These are phyloP conservation scores for Alisma plantagoaquatica DNA, from an alignment of 106 monocot genomes.

Conservation along the genomic window DNA sequence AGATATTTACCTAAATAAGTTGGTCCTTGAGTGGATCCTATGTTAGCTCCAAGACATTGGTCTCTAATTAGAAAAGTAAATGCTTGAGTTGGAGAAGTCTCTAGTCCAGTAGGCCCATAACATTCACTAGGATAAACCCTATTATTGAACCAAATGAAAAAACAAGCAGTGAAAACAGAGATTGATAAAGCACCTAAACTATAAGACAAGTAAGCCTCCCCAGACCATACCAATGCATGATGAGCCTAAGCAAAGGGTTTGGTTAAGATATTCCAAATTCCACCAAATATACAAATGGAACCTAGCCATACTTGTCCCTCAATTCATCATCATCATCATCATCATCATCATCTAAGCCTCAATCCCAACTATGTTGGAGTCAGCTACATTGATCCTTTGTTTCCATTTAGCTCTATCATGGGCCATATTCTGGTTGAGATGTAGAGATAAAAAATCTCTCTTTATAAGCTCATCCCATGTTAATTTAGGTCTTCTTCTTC, in stretches of 20 bases:
- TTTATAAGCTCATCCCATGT: too few species aligned
- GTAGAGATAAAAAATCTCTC: too few species aligned
- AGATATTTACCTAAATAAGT: constrained; percentile 6
- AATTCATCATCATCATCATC: background rate
- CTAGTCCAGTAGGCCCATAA: constrained; percentile 4
- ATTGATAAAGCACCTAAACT: background rate
- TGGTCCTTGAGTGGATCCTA: constrained; percentile 1
- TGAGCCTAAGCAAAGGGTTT: background rate
- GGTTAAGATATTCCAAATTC: background rate
- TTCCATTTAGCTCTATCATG: too few species aligned
- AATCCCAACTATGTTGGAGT: too few species aligned
- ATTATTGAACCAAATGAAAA: constrained; percentile 4
- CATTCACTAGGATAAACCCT: constrained; percentile 2
- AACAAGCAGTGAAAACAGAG: background rate
- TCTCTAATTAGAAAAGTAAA: constrained; percentile 4
- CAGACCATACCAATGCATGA: background rate
- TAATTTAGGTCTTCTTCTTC: too few species aligned
- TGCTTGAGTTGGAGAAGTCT: background rate
- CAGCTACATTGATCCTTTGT: too few species aligned
- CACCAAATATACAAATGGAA: background rate
- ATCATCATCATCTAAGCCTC: too few species aligned
- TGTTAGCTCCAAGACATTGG: constrained; percentile 5
- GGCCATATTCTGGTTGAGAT: too few species aligned
- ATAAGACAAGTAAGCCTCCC: constrained; percentile 1
- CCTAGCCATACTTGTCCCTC: background rate